Evolutionary conservation across 495 filamentous ascomycete genomes (phyloP), one percentile per base, ranked within the genome.

Genomic region (Aspergillus egyptiacus): DNA sequence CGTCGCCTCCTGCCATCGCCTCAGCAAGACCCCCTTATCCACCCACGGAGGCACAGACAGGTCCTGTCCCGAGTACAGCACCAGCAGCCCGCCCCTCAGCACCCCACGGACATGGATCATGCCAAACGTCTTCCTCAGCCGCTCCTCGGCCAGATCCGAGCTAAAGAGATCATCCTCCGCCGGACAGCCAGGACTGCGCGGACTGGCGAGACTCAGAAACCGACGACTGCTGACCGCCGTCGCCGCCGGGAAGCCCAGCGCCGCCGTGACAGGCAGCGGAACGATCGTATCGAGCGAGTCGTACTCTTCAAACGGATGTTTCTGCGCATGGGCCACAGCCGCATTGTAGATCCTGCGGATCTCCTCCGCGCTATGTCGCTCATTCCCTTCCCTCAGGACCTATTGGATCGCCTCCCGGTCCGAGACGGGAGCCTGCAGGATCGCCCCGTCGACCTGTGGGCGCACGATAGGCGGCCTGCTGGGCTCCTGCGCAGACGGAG

Each of bases 131-230:
- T 59, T 51, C 22, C 41, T 50, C 17, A 91, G 60, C 47, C 72
- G 64, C 39, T 74, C 71, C 44, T 86, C 81, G 0, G 63, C 60
- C 15, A 95, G 64, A 64, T 91, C 87, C 14, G 84, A 85, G 41
- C 83, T 87, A 67, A 95, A 96, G 53, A 84, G 84, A 63, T 96
- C 91, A 62, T 96, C 91, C 36, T 85, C 86, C 6, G 85, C 85
- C 1, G 69, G 73, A 20, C 64, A 46, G 60, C 78, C 54, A 27
- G 75, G 62, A 34, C 63, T 65, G 19, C 72, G 73, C 0, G 73
- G 71, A 38, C 74, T 80, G 2, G 74, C 75, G 13, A 96, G 69
- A 49, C 79, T 78, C 20, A 81, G 58, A 74, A 44, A 33, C 18
- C 46, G 46, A 17, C 46, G 46, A 40, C 46, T 49, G 14, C 35